These are phyloP conservation scores for Wickerhamiella bombiphila DNA, from an alignment of 805 yeast genomes.

Conservation along the genomic window DNA sequence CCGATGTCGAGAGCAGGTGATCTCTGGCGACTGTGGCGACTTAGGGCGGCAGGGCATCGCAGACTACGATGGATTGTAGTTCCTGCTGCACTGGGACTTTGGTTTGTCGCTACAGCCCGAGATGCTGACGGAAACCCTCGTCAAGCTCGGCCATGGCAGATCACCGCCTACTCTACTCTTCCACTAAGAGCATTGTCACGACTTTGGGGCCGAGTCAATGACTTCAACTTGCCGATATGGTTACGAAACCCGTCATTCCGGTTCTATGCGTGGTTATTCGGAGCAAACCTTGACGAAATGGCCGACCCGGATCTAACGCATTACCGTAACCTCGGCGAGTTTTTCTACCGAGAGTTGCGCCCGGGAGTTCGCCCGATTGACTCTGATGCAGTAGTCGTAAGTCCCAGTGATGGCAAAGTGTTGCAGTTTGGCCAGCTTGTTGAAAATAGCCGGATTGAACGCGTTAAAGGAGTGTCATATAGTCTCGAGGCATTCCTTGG, in stretches of 20 bases:
- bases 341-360: conserved; percentile 69
- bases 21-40: too few species aligned
- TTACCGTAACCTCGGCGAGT: conserved; percentile 73
- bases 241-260: conserved; percentile 67
- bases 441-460: conserved; percentile 68
- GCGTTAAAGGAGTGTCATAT: conserved; percentile 92
- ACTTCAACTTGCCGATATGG: conserved; percentile 75
- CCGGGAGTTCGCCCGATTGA: conserved; percentile 65
- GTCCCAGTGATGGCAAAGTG: conserved; percentile 90
- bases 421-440: conserved; percentile 69
- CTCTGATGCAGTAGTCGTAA: conserved; percentile 48
- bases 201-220: conserved; percentile 86
- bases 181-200: conserved; percentile 87
- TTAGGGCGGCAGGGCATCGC: too few species aligned
- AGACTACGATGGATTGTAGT: conserved; percentile 6
- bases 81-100: neutral
- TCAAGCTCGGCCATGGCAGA: conserved; percentile 72
- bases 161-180: conserved; percentile 75
- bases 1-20: too few species aligned
- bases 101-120: conserved; percentile 3
- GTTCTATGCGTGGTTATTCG: conserved; percentile 66
- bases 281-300: conserved; percentile 82
- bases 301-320: conserved; percentile 62
- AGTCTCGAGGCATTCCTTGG: conserved; percentile 82
- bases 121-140: conserved; percentile 12